Evolutionary conservation across 768 basidiomycete genomes (phyloP).

Genomic region (Tylopilus plumbeoviolaceoides): DNA sequence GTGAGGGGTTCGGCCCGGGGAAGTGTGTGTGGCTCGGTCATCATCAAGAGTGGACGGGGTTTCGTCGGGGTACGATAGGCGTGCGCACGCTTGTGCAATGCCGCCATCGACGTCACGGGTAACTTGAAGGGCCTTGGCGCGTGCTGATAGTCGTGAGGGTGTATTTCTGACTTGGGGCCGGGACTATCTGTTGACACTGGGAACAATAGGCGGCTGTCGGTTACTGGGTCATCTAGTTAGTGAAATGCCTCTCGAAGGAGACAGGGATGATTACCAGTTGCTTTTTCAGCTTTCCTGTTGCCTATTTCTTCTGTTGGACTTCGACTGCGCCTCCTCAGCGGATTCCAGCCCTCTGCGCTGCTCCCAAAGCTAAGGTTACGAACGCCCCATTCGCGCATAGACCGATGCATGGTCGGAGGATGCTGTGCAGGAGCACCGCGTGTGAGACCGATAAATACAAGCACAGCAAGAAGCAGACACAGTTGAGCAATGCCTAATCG

Average conservation of each 20-base stretch:
- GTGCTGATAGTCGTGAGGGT: neutral
- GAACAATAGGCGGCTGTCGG: constrained; percentile 1
- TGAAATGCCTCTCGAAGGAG: neutral
- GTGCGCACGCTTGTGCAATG: constrained; percentile 8
- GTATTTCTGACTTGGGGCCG: neutral
- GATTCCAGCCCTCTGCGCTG: constrained; percentile 39
- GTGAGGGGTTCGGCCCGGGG: constrained; percentile 17
- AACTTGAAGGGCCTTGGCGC: neutral
- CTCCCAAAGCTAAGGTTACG: constrained; percentile 55
- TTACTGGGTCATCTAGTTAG: neutral
- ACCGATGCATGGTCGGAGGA: constrained; percentile 9
- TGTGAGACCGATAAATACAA: constrained; percentile 84
- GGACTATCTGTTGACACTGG: neutral
- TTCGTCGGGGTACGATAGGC: constrained; percentile 24
- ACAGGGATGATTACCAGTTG: constrained; percentile 7
- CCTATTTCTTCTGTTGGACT: constrained; percentile 23
- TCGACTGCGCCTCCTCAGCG: constrained; percentile 25
- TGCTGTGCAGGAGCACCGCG: constrained; percentile 51
- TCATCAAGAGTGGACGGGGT: constrained; percentile 1
- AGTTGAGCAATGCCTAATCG: constrained; percentile 87
- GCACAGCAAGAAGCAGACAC: constrained; percentile 73
- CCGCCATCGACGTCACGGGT: neutral
- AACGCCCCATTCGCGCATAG: constrained; percentile 52
- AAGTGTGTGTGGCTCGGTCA: constrained; percentile 24
- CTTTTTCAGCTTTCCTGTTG: constrained; percentile 12